Evolutionary conservation across 2,329 filamentous ascomycete genomes (phyloP).

Genomic region (Sclerotinia sclerotiorum): DNA sequence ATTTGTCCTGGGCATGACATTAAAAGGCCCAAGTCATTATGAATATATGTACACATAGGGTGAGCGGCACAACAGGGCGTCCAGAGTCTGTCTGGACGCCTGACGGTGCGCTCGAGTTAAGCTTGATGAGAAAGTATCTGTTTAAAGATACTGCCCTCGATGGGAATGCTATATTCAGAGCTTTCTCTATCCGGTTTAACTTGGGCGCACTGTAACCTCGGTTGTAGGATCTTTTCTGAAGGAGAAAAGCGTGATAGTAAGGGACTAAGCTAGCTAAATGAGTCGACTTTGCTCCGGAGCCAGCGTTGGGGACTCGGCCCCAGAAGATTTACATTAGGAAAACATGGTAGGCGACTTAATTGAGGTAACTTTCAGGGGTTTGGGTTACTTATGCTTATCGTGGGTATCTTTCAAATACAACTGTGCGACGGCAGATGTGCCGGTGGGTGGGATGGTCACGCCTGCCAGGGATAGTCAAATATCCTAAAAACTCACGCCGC

Average conservation of each 20-base stretch:
- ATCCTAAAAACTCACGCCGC: slow-evolving; percentile 20
- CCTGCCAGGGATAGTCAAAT: slow-evolving; percentile 40
- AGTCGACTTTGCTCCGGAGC: slow-evolving; percentile 55
- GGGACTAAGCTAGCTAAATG: slow-evolving; percentile 38
- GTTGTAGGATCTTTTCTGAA: slow-evolving; percentile 49
- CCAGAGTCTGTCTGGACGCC: slow-evolving; percentile 25
- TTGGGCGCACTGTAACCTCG: background rate
- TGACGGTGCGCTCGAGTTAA: slow-evolving; percentile 14
- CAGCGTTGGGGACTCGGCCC: slow-evolving; percentile 58
- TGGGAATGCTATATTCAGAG: too few relatives aligned
- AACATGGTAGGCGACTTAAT: background rate
- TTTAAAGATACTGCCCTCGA: too few relatives aligned
- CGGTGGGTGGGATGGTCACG: slow-evolving; percentile 53
- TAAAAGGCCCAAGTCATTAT: slow-evolving; percentile 41
- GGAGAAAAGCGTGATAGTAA: slow-evolving; percentile 60
- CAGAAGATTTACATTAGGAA: slow-evolving; percentile 42
- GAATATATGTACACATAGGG: background rate
- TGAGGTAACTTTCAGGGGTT: background rate
- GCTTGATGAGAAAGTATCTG: background rate
- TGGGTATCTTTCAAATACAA: background rate
- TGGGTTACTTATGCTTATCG: background rate
- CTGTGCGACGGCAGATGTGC: background rate
- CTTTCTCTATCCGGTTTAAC: too few relatives aligned
- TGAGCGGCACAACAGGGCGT: slow-evolving; percentile 25
- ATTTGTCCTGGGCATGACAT: slow-evolving; percentile 46